Evolutionary conservation across 257 asterid species (phyloP), one percentile per base, ranked within the genome.

Genomic region (Solanum acaule): DNA sequence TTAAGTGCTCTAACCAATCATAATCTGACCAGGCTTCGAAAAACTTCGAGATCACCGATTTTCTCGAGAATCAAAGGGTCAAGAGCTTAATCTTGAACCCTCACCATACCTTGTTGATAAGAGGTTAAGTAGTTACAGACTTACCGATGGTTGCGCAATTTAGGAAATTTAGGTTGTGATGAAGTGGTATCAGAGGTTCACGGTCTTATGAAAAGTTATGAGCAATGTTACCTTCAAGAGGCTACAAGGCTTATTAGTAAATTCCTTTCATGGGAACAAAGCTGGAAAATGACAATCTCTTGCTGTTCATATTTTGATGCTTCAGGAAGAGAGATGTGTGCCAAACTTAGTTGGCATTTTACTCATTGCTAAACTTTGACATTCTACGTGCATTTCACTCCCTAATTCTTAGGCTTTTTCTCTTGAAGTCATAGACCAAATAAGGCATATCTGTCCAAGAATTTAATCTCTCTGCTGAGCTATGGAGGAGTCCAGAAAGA

Each of bases 401-500:
- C 25, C 85, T 79, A 79, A 79, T 79, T n/a, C 65, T 44, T 79
- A 15, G 37, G 29, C 18, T 44, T 44, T 79, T 16, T 78, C 72
- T 46, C 61, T 89, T 94, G 85, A 93, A 96, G 98, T 88, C 91
- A 56, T 87, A 94, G 89, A 87, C 98, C 99, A 10, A 91, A 88
- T 83, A 93, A 92, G 88, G 77, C 77, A 49, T 82, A 38, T 78
- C 91, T 96, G 6, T 96, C 99, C 9, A 96, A 89, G 88, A 25
- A 89, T 89, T 90, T 96, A 92, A 96, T 94, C 90, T 91, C 98
- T 46, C 94, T 96, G 56, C 89, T 96, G 88, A 92, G 91, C 92
- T 95, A 94, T 83, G 98, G 98, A 49, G 96, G 95, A 81, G 95
- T 96, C 71, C 95, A 96, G 14, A 88, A 71, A 87, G 92, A 83